Conservation (phyloP, 306 rosid species). For the Begonia masoniana region DNA sequence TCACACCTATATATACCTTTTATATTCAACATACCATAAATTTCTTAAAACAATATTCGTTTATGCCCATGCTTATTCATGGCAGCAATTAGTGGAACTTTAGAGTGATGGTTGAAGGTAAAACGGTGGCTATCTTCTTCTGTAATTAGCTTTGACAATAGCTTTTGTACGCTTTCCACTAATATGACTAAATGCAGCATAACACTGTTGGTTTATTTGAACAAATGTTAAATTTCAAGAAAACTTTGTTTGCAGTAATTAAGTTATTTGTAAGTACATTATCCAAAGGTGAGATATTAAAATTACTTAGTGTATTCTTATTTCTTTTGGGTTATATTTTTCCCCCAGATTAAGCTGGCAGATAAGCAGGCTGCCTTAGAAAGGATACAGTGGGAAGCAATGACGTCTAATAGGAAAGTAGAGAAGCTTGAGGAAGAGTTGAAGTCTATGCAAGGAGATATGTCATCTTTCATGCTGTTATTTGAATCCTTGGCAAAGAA, state of each 20-base stretch:
- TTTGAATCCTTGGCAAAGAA: conserved; percentile 50
- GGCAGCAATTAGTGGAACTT: too few species aligned
- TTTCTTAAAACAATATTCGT: too few species aligned
- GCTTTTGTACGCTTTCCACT: too few species aligned
- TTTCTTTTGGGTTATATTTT: neutral
- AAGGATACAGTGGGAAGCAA: conserved; percentile 77
- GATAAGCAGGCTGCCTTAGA: conserved; percentile 96
- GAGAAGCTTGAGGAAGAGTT: conserved; percentile 41
- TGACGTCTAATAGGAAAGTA: conserved; percentile 42
- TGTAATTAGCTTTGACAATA: too few species aligned
- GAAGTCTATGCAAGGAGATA: conserved; percentile 24
- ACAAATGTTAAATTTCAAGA: neutral
- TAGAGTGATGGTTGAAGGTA: too few species aligned
- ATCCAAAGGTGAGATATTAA: too few species aligned
- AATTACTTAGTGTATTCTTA: too few species aligned
- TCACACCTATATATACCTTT: too few species aligned
- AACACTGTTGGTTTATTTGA: neutral
- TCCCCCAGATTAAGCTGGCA: conserved; percentile 72
- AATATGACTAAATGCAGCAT: too few species aligned
- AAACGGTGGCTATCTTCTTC: too few species aligned
- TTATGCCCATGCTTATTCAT: too few species aligned
- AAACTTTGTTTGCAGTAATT: neutral
- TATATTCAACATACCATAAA: too few species aligned
- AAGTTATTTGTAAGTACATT: neutral
- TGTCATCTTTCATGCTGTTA: conserved; percentile 37